These are phyloP conservation scores for Russula earlei DNA, from an alignment of 768 basidiomycete genomes.

Conservation along the genomic window DNA sequence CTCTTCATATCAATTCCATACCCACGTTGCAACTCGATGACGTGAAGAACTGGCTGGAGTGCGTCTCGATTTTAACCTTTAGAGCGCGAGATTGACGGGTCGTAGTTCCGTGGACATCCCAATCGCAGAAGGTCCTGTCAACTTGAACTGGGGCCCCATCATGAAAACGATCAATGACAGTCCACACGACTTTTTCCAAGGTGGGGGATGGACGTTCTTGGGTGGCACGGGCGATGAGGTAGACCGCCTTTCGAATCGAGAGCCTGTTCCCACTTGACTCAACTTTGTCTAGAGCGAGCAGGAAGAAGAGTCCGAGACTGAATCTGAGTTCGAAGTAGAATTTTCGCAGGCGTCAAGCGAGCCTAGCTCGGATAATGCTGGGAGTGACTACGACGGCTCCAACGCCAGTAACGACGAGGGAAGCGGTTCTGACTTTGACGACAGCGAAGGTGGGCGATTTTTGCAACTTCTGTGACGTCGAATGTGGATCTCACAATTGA, in stretches of 20 bases:
- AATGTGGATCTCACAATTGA: slow-evolving; percentile 3
- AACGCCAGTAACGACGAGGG: slow-evolving; percentile 49
- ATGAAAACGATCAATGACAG: slow-evolving; percentile 99
- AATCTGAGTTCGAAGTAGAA: slow-evolving; percentile 46
- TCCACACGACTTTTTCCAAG: slow-evolving; percentile 90
- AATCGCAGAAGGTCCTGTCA: slow-evolving; percentile 91
- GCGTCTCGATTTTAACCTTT: slow-evolving; percentile 27
- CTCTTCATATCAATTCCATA: slow-evolving; percentile 95
- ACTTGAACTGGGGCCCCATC: slow-evolving; percentile 95
- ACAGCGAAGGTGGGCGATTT: slow-evolving; percentile 43
- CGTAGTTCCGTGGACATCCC: slow-evolving; percentile 92
- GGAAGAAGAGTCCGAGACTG: slow-evolving; percentile 57
- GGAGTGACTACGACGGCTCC: slow-evolving; percentile 45
- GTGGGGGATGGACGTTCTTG: slow-evolving; percentile 94
- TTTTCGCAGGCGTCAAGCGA: slow-evolving; percentile 34
- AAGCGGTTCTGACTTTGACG: slow-evolving; percentile 57
- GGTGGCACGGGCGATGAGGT: slow-evolving; percentile 58
- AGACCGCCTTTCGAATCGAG: slow-evolving; percentile 20
- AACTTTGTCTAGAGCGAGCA: slow-evolving; percentile 37
- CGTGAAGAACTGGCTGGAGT: slow-evolving; percentile 99
- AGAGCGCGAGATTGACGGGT: slow-evolving; percentile 5
- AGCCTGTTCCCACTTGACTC: not conserved
- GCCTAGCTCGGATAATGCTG: slow-evolving; percentile 31
- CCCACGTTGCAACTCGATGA: slow-evolving; percentile 86
- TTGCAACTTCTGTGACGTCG: slow-evolving; percentile 5